Evolutionary conservation across 2,329 filamentous ascomycete species (phyloP), one percentile per base, ranked within the genome.

Genomic region (Colletotrichum lindemuthianum): DNA sequence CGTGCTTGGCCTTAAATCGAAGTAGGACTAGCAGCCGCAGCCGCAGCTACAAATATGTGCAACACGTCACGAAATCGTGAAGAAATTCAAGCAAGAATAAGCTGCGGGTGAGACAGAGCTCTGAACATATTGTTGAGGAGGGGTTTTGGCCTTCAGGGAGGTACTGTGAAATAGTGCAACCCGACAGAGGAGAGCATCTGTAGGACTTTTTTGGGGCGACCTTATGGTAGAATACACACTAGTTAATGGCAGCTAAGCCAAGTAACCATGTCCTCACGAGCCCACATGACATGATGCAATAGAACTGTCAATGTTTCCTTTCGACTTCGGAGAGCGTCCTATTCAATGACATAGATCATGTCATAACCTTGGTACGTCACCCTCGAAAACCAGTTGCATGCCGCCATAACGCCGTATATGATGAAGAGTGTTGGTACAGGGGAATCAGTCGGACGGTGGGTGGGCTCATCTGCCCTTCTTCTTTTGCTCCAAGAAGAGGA

Each of bases 401-500:
- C 57, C 53, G 63, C 57, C 61, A 57, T 65, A 51, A 67, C 66
- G 66, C 66, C 66, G 55, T 59, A 16, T 60, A 51, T 65, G 60
- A 47, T 68, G 59, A 55, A 67, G 44, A 67, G 48, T 67, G 39
- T 67, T 68, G 64, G 52, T 68, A 68, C 66, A 68, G 63, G 41
- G 56, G 41, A 41, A 52, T 12, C 45, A 10, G 51, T 37, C 44
- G 15, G 33, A 33, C 32, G 15, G 39, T 15, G 6, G 34, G 50
- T 15, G 6, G n/a, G 36, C 66, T 72, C 79, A 86, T 79, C 86
- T 89, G 60, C 85, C 85, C 76, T 90, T 90, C 76, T 93, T 91
- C 77, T 97, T 97, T 75, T 92, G 89, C 77, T 99, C 96, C 61
- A 98, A 86, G 80, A 99, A 99, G 36, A 99, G 85, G 37, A 99